Evolutionary conservation across 192 early-diverging fungal genomes (phyloP), one percentile per base, ranked within the genome.

Genomic region (Podochytrium sp.): DNA sequence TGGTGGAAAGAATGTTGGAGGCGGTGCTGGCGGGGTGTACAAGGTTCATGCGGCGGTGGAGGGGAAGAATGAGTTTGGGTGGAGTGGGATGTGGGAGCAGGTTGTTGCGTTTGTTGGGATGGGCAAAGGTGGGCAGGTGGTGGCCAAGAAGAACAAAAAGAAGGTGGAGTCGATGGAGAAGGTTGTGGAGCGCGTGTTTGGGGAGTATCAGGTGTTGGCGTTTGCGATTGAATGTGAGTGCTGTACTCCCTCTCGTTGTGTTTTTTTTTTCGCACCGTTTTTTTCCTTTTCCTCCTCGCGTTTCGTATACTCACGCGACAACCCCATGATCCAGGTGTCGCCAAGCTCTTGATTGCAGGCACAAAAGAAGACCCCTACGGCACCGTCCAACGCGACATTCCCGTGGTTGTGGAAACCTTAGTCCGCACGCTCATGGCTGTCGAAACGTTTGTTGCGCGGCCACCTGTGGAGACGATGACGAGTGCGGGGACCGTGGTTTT

Each of bases 351-450:
- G n/a, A 53, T 75, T 65, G 63, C 74, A 20, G 74, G 52, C 6
- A 67, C 64, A 20, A 57, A 39, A n/a, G 74, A 75, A 59, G 74
- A 75, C 56, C 52, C 66, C 27, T 75, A 75, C 42, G 74, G 74
- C 3, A 57, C 40, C 33, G 56, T 75, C 2, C 74, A 75, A 29
- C 57, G 64, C 6, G 39, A 52, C 39, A 63, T 75, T 67, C 74
- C 74, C 12, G 62, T 29, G 3, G 42, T 75, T 29, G 25, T 75
- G 35, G 74, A 67, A 34, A 25, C 30, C 25, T 43, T 75, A 14
- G 18, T 75, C 23, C 14, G 32, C 20, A 67, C 64, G 33, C 35
- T 67, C 10, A 53, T 59, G 34, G 53, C 47, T 7, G 55, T 67
- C 3, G 74, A 75, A 49, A 68, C 51, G 37, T 53, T 34, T 40